Base-by-base conservation (phyloP, 192 early-diverging fungal genomes). In the Linnemannia elongata region DNA sequence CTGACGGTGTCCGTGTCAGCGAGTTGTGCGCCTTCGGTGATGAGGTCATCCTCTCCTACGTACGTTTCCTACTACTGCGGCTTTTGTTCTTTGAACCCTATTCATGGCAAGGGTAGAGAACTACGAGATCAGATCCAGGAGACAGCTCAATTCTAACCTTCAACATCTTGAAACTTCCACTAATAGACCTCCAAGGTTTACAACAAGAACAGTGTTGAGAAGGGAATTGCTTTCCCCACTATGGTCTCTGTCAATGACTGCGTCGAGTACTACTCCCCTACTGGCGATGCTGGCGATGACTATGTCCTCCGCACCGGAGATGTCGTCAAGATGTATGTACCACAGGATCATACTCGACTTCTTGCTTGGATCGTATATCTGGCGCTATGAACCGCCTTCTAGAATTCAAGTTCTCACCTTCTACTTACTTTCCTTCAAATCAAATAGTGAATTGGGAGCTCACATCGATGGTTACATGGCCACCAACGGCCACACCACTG, bases 391-490 rank as follows among this genome's bases (percentile, higher is more conserved):
- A n/a, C 5, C 38, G 1, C 4, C 49, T 22, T 4, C 22, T 15
- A 15, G 41, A 9, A 72, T 41, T 1, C 38, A 1, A 38, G 39
- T 74, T 49, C 38, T 35, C 27, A 24, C 30, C 30, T 47, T 8
- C 41, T 54, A 27, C 52, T 6, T 22, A 44, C 27, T 57, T 33
- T 10, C 2, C 13, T 38, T 5, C n/a, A n/a, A 35, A 72, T 33
- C 27, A 12, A 18, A 55, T 85, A 93, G 94, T 87, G 96, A 98
- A 79, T 89, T 98, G 52, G 95, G 95, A 74, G 96, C 92, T 54
- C 98, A 99, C 88, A 93, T 99, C 81, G 96, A 98, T 90, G 98
- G 98, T 27, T 98, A 96, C 88, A 94, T 96, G 71, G 92, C 94
- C 45, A 93, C 94, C 30, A 90, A 93, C n/a, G 97, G 95, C 2